Evolutionary conservation across 2,329 filamentous ascomycete species (phyloP), one percentile per base, ranked within the genome.

Genomic region (Xylariaceae sp.): DNA sequence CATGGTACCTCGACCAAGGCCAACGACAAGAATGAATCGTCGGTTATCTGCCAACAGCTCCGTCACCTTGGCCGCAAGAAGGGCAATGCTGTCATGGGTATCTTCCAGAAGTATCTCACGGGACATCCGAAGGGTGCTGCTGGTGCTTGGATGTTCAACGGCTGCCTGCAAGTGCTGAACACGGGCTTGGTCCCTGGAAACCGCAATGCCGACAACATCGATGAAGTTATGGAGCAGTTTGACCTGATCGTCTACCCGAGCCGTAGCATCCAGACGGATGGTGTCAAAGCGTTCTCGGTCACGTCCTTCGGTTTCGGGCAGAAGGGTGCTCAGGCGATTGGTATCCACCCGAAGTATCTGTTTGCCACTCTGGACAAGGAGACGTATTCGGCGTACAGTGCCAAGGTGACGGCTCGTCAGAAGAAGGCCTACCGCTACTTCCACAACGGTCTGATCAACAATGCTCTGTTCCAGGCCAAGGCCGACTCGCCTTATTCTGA

Each of bases 101-200:
- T 98, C 59, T 98, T 96, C 83, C 92, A 98, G 67, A 98, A 98
- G 67, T 96, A 93, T 63, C 80, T 98, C 42, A 98, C 93, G 35
- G 92, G 92, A 62, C 92, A 98, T 60, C 92, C 92, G 54, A 98
- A 98, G 79, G 92, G 92, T 80, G 90, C 92, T 53, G 92, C 92
- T 40, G 92, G 92, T 70, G 92, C 90, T 31, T 98, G 92, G 89
- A 98, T 98, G 92, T 80, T 98, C 75, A 98, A 98, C 70, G 92
- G 92, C 46, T 92, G 86, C 60, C 69, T 98, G 59, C 92, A 98
- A 62, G 87, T 95, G 29, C 77, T 98, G 51, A 94, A 96, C 70
- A 82, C 75, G 32, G 92, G 92, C 55, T 71, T 98, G 31, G 90
- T 98, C 16, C 92, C 92, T 11, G 92, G 92, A 39, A 98, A 98